Evolutionary conservation across 2,329 filamentous ascomycete genomes (phyloP), one percentile per base, ranked within the genome.

Genomic region (Fusarium sulawesiense): DNA sequence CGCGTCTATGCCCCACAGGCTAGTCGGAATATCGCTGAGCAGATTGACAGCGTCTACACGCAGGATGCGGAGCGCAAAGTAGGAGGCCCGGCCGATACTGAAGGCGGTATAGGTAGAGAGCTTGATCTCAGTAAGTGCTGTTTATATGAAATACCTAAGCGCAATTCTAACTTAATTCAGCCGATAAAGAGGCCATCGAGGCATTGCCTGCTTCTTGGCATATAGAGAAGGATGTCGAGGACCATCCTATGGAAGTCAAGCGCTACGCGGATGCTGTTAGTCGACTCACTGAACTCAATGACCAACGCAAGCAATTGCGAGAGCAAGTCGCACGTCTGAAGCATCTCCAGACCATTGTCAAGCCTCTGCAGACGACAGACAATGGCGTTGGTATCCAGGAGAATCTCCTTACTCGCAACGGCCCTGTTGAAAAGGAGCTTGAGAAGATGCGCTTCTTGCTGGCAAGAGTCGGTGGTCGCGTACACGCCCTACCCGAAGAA

Each of bases 1-100:
- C 85, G 89, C 58, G 88, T 89, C 7, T 92, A 92, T 76, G 86
- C 89, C 18, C 86, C 89, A 0, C 89, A 91, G 72, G 89, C 91
- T n/a, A 88, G 86, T 54, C 86, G 91, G 37, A 89, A 92, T 73
- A 86, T 93, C 20, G 90, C 91, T 3, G 90, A 92, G 81, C 91
- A 93, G 80, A 88, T 93, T 44, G 89, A 92, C 78, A 79, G 80
- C 49, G 80, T 92, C 46, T 93, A 93, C 77, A 85, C 85, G 78
- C 78, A 79, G 8, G 80, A 81, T 16, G 80, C 79, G 7, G 82
- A 84, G 41, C 81, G 82, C 40, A 80, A 76, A 46, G 78, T 79
- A 53, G 75, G 73, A 12, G 79, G 77, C 1, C 76, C 65, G 3
- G 77, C 80, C 61, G 80, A 79, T 29, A 81, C 78, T 47, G 82